Percentiles rank a stretch among this genome's conserved stretches.
These are phyloP conservation scores for Penstemon newberryi DNA, from an alignment of 257 asterid species.

Conservation along the genomic window DNA sequence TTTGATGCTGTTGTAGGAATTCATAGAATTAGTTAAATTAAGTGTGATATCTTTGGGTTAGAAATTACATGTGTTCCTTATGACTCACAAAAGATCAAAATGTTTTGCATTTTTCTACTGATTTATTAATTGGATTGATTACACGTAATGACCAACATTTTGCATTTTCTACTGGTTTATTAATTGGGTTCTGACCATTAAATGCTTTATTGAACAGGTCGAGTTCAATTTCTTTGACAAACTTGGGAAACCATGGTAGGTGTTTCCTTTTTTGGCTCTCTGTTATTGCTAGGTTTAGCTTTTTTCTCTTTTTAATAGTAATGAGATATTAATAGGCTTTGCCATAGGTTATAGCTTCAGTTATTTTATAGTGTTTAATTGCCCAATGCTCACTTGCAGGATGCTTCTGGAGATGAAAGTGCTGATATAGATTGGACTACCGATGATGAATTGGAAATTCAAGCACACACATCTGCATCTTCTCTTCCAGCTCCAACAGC, in stretches of 20 bases:
- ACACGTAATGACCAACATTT: too few species aligned
- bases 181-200: conserved; percentile 17
- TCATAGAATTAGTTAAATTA: background rate
- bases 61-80: background rate
- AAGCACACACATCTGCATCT: conserved; percentile 23
- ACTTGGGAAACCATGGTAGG: conserved; percentile 36
- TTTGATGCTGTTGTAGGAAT: background rate
- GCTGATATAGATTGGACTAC: conserved; percentile 49
- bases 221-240: conserved; percentile 14
- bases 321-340: conserved; percentile 6
- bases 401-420: conserved; percentile 34
- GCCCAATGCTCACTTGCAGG: conserved; percentile 26
- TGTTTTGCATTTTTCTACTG: conserved; percentile 1
- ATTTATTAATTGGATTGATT: conserved; percentile 16
- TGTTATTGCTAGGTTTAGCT: background rate
- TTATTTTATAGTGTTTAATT: conserved; percentile 5
- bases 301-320: background rate
- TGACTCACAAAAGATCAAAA: background rate
- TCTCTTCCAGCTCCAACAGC: conserved; percentile 28
- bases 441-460: conserved; percentile 47
- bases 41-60: background rate
- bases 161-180: conserved; percentile 6
- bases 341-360: background rate
- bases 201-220: conserved; percentile 34
- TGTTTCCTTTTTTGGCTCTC: background rate